Evolutionary conservation across 2,329 filamentous ascomycete species (phyloP).

Genomic region (Calycina herbarum): DNA sequence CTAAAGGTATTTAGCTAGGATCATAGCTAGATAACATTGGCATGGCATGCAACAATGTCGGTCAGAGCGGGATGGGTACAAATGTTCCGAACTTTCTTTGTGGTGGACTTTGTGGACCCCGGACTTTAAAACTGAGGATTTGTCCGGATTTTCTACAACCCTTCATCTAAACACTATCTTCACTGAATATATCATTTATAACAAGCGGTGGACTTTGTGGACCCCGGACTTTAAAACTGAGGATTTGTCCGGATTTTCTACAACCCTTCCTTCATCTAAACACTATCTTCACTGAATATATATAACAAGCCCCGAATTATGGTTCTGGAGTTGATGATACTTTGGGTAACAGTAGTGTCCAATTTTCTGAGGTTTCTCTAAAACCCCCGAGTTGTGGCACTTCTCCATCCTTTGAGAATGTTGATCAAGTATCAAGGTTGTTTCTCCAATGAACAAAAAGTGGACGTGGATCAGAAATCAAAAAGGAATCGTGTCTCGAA

Average conservation of each 20-base stretch:
- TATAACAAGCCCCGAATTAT: no score
- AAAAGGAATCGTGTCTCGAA: no score
- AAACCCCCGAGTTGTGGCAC: no score
- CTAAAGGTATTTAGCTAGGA: not conserved
- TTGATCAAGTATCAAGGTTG: no score
- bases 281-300: not conserved
- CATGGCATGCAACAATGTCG: slow-evolving; percentile 11
- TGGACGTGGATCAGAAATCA: no score
- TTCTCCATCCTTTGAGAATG: no score
- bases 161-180: not conserved
- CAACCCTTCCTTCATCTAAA: not conserved
- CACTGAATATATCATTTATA: not conserved
- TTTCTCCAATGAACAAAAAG: no score
- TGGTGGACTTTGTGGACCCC: not conserved
- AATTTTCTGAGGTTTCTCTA: no score
- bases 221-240: not conserved
- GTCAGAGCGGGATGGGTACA: slow-evolving; percentile 8
- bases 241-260: not conserved
- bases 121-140: not conserved
- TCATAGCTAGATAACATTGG: slow-evolving; percentile 9
- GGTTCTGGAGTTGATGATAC: no score
- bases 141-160: not conserved
- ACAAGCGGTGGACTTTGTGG: not conserved
- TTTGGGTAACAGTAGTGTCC: no score
- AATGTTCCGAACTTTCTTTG: not conserved